phyloP scores from a whole-genome alignment of 495 filamentous ascomycete genomes.

The Astrocystis sublimbata region DNA sequence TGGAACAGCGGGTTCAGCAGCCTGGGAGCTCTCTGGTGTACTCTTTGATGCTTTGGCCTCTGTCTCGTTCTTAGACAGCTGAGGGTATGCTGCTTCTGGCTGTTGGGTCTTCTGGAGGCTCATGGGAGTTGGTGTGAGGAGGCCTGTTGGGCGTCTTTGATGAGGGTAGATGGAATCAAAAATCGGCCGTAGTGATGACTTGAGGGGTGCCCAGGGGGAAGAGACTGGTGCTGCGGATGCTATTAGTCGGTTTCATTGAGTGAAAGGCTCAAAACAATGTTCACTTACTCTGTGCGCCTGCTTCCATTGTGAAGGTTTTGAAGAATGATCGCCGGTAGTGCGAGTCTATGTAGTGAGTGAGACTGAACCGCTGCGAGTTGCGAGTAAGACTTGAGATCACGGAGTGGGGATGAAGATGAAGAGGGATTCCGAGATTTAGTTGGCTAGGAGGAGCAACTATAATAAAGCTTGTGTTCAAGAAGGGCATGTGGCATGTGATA shows the following conservation, averaged over 20 bases:
- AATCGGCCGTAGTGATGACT: conserved; percentile 12
- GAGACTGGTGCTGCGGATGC: conserved; percentile 2
- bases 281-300: conserved; percentile 5
- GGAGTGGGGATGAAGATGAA: background rate
- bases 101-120: background rate
- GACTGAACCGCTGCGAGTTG: background rate
- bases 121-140: conserved; percentile 13
- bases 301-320: conserved; percentile 7
- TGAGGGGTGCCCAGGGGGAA: conserved; percentile 17
- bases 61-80: background rate
- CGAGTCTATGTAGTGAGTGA: background rate
- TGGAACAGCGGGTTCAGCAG: background rate
- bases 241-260: background rate
- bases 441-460: background rate
- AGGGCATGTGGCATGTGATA: conserved; percentile 12
- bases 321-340: background rate
- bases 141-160: conserved; percentile 14
- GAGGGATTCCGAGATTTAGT: background rate
- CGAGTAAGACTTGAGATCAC: background rate
- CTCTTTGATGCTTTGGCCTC: conserved; percentile 5
- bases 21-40: background rate
- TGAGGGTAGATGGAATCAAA: conserved; percentile 18
- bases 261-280: background rate
- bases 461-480: conserved; percentile 7
- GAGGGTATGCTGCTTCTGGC: background rate